Conservation (phyloP, 2,329 filamentous ascomycete species). For the Trichoderma sp. region DNA sequence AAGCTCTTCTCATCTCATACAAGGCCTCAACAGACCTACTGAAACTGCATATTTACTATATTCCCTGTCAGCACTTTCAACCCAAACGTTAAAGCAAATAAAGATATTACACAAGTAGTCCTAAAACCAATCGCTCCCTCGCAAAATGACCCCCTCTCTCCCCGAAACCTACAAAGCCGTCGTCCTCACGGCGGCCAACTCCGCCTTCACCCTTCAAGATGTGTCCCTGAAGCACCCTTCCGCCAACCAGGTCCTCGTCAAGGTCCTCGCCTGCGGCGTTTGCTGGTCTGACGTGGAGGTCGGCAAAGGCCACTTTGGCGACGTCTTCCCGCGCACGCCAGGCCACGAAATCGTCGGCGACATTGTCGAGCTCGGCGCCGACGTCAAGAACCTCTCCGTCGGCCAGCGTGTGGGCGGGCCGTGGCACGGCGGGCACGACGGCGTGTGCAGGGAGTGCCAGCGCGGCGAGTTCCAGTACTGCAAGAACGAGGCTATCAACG, state of each 20-base stretch:
- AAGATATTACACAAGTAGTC: not conserved
- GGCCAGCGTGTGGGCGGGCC: conserved; percentile 66
- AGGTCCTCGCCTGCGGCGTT: conserved; percentile 72
- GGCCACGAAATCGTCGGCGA: conserved; percentile 74
- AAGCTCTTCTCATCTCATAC: not conserved
- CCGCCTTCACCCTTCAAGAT: conserved; percentile 62
- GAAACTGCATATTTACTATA: not conserved
- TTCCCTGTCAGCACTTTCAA: conserved; percentile 12
- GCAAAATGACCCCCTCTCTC: conserved; percentile 42
- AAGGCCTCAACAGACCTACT: not conserved
- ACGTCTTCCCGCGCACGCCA: conserved; percentile 61
- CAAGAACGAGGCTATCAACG: conserved; percentile 64
- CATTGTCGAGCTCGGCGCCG: conserved; percentile 61
- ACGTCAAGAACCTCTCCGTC: conserved; percentile 59
- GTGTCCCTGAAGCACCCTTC: conserved; percentile 60
- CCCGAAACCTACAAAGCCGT: conserved; percentile 71
- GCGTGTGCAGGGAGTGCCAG: conserved; percentile 64
- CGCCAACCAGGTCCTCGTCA: conserved; percentile 66
- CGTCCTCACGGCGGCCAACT: conserved; percentile 57
- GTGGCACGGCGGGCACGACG: conserved; percentile 59
- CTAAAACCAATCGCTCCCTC: not conserved
- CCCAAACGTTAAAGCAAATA: not conserved
- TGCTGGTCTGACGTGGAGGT: conserved; percentile 65
- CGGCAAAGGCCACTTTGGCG: conserved; percentile 55
- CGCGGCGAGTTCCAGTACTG: conserved; percentile 71